Percentiles rank a stretch among this genome's conserved stretches.
Conservation (phyloP, 345 rosid genomes). For the Lepidium didymum region DNA sequence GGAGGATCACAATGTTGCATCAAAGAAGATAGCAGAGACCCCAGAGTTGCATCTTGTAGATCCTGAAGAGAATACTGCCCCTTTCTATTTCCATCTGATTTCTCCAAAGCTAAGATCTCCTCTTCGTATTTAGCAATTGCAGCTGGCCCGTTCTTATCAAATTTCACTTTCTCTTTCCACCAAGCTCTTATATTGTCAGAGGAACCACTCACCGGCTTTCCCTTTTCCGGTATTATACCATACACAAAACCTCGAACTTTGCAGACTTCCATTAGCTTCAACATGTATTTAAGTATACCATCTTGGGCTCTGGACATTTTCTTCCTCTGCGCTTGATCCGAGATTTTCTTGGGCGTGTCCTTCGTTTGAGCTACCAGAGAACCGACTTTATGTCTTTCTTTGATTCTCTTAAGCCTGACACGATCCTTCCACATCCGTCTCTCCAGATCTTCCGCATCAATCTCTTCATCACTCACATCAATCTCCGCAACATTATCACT, state of each 20-base stretch:
- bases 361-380: constrained; percentile 63
- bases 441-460: constrained; percentile 77
- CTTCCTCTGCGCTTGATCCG: constrained; percentile 98
- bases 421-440: constrained; percentile 97
- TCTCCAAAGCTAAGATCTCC: constrained; percentile 63
- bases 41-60: constrained; percentile 97
- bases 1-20: constrained; percentile 99
- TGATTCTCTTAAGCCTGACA: constrained; percentile 75
- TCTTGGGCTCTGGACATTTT: constrained; percentile 99
- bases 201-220: constrained; percentile 89
- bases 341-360: constrained; percentile 50
- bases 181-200: constrained; percentile 97
- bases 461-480: constrained; percentile 99
- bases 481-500: constrained; percentile 76
- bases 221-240: constrained; percentile 97
- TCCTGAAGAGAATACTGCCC: constrained; percentile 72
- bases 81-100: constrained; percentile 54
- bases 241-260: constrained; percentile 95
- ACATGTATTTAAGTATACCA: constrained; percentile 97
- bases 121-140: constrained; percentile 87
- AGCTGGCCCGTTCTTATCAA: constrained; percentile 96
- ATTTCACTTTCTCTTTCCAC: constrained; percentile 99
- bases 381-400: constrained; percentile 60
- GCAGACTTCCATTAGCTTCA: constrained; percentile 98
- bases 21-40: constrained; percentile 86